Conservation (phyloP, 805 yeast species). For the Myxozyma lipomycoides region DNA sequence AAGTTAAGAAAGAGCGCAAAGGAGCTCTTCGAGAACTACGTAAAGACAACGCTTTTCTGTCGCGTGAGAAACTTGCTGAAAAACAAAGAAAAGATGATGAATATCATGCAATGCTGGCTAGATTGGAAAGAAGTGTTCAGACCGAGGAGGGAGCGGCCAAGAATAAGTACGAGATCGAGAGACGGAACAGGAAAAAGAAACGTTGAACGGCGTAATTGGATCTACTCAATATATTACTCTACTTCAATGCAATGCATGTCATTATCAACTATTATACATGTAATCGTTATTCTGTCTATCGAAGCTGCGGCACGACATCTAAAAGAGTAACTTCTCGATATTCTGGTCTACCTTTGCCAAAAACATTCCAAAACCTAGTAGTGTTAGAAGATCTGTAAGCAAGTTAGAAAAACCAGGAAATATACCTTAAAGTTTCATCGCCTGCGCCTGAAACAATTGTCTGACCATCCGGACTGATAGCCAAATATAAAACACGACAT, state of each 20-base stretch:
- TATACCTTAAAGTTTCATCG: slow-evolving; percentile 77
- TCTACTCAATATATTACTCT: not conserved
- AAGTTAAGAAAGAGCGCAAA: slow-evolving; percentile 88
- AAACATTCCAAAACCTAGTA: slow-evolving; percentile 82
- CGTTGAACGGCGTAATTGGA: not conserved
- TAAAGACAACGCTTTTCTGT: slow-evolving; percentile 79
- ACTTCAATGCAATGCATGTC: not conserved
- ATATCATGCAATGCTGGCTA: slow-evolving; percentile 87
- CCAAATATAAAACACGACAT: slow-evolving; percentile 80
- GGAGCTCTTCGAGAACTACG: slow-evolving; percentile 84
- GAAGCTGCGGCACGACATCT: slow-evolving; percentile 23
- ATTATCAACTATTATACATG: not conserved
- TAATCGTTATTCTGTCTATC: slow-evolving; percentile 3
- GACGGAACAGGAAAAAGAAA: slow-evolving; percentile 53
- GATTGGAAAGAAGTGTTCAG: slow-evolving; percentile 77
- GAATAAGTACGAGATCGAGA: slow-evolving; percentile 86
- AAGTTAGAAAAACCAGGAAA: not conserved
- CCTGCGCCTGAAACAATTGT: slow-evolving; percentile 98
- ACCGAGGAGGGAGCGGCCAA: slow-evolving; percentile 95
- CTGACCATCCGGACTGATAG: slow-evolving; percentile 92
- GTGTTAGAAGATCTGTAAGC: not conserved
- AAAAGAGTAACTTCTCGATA: slow-evolving; percentile 20
- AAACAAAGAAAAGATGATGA: slow-evolving; percentile 70
- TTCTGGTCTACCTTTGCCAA: slow-evolving; percentile 42
- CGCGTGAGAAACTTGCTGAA: slow-evolving; percentile 76